Conservation (phyloP, 495 filamentous ascomycete species). For the Hypoxylon fuscum region DNA sequence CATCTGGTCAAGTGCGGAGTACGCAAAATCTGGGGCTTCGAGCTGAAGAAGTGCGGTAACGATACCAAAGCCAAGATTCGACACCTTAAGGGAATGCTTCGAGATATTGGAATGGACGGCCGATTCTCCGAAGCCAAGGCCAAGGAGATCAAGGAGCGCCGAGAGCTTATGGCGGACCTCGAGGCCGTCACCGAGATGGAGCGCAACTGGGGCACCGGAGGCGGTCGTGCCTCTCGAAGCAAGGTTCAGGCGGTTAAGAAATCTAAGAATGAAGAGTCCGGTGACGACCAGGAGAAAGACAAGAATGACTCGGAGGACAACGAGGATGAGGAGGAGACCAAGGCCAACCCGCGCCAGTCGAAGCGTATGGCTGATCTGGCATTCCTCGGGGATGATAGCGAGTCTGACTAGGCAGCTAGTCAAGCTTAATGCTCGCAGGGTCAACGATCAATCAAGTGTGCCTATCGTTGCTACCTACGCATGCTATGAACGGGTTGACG, state of each 20-base stretch:
- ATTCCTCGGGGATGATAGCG: conserved; percentile 56
- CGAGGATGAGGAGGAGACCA: conserved; percentile 40
- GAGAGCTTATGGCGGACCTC: conserved; percentile 83
- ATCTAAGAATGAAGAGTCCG: conserved; percentile 36
- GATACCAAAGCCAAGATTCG: conserved; percentile 78
- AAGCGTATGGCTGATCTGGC: conserved; percentile 53
- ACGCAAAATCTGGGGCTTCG: conserved; percentile 88
- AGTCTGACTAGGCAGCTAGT: conserved; percentile 57
- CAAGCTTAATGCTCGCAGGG: too few relatives aligned
- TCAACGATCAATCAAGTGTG: not conserved
- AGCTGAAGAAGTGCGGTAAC: conserved; percentile 78
- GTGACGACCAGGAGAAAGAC: conserved; percentile 51
- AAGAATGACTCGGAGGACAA: conserved; percentile 45
- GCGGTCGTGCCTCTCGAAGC: conserved; percentile 45
- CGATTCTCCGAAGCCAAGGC: conserved; percentile 86
- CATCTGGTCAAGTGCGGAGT: conserved; percentile 93
- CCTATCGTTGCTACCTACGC: not conserved
- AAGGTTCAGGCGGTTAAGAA: conserved; percentile 43
- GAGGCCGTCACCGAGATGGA: conserved; percentile 82
- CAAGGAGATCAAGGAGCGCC: conserved; percentile 80
- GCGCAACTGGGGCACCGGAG: conserved; percentile 74
- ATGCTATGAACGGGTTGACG: conserved; percentile 5
- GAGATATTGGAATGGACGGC: conserved; percentile 85
- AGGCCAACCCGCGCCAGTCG: conserved; percentile 40
- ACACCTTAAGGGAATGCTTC: conserved; percentile 80